Percentiles rank a stretch among this genome's conserved stretches.
phyloP scores from a whole-genome alignment of 176 grass and related monocot species.

The Alloteropsis semialata region DNA sequence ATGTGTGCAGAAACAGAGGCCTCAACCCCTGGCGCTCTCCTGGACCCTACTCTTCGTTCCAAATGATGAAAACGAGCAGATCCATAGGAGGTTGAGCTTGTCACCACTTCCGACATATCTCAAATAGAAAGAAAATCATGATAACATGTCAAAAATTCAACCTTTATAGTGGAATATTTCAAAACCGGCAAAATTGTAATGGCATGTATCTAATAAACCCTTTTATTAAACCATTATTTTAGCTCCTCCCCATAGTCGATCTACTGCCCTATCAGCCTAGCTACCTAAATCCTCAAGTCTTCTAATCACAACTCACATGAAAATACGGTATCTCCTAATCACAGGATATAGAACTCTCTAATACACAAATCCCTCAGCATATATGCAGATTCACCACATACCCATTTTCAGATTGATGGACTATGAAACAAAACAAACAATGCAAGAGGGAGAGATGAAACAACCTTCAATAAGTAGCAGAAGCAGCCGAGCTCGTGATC shows the following conservation, averaged over 20 bases:
- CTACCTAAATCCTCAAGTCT: not conserved
- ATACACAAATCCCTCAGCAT: not conserved
- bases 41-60: not conserved
- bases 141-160: not conserved
- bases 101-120: not conserved
- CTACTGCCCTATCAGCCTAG: not conserved
- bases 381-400: not conserved
- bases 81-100: not conserved
- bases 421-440: not conserved
- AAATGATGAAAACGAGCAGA: not conserved
- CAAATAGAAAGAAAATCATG: not conserved
- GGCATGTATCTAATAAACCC: not conserved
- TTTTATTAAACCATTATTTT: not conserved
- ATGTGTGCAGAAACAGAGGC: not conserved
- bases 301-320: not conserved
- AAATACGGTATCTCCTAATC: not conserved
- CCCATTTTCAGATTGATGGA: not conserved
- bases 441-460: not conserved
- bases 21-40: not conserved
- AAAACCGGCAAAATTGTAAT: not conserved
- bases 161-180: not conserved
- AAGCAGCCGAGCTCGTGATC: not conserved
- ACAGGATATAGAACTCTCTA: not conserved
- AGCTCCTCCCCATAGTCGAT: not conserved
- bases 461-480: not conserved